Conservation (phyloP, 1,284 basidiomycete species). For the Tilletia caries region DNA sequence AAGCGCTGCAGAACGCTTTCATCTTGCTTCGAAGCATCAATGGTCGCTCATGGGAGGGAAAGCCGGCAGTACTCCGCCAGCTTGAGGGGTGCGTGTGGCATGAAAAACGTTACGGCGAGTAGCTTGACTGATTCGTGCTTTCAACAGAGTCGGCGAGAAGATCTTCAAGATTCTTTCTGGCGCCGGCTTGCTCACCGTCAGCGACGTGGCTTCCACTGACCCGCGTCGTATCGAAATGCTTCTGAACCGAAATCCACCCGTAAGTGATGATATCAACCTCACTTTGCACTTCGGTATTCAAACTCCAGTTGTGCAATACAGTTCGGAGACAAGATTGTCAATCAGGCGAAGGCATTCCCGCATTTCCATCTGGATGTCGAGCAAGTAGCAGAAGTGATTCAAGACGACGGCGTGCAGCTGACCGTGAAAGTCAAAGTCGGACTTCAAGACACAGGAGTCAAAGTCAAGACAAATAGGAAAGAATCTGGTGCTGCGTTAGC, state of each 20-base stretch:
- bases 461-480: not conserved
- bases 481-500: not conserved
- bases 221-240: conserved; percentile 36
- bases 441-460: not conserved
- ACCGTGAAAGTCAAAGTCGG: not conserved
- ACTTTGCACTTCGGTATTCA: too few relatives aligned
- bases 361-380: not conserved
- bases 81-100: conserved; percentile 60
- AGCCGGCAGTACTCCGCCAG: conserved; percentile 72
- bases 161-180: conserved; percentile 52
- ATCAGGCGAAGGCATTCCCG: conserved; percentile 6
- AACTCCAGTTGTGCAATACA: too few relatives aligned
- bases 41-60: conserved; percentile 79
- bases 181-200: conserved; percentile 28
- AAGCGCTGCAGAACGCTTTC: conserved; percentile 2
- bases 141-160: conserved; percentile 68
- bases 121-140: not conserved
- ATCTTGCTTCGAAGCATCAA: conserved; percentile 56
- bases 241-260: conserved; percentile 35
- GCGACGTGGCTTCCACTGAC: conserved; percentile 22
- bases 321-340: conserved; percentile 12
- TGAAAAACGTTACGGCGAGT: conserved; percentile 3
- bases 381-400: not conserved
- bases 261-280: not conserved
- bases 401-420: not conserved